Base-by-base conservation (phyloP, 2,329 filamentous ascomycete species). In the Fusarium sp. region DNA sequence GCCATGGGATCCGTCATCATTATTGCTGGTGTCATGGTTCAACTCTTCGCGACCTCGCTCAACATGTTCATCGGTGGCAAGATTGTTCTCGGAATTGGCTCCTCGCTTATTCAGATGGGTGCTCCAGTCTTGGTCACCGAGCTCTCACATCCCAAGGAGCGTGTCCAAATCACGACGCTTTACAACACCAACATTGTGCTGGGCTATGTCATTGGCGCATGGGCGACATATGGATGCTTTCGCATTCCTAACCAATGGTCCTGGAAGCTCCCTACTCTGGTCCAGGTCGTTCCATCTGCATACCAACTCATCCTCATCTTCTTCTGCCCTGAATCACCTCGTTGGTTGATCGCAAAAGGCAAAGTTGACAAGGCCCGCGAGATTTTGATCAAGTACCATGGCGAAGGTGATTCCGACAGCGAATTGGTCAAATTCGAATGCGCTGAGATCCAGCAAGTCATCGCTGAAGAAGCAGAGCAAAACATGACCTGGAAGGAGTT, bases 281-380 rank as follows among this genome's bases (percentile, higher is more conserved):
- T 88, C 4, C 89, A 90, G 75, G 84, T 85, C 47, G 67, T 85
- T 9, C 86, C 84, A 82, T 77, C 83, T 4, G 75, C 71, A 1
- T 81, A 81, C 33, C 82, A 87, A 69, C 81, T 88, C 23, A 61
- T 79, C 15, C 83, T 86, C 60, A 79, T 87, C 57, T 83, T 82
- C 71, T 86, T 88, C 57, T 83, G 89, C 9, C 89, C 90, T 0
- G 90, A 92, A 70, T 89, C 86, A 1, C 90, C 90, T 3, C 85
- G 90, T 42, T 91, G 86, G 85, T 79, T 90, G 33, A 83, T 90
- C 47, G 84, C 85, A 40, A 84, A 88, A 68, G 87, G 88, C 37
- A 82, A 83, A 28, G 67, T 79, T 3, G 84, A 88, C 9, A 82
- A 89, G 73, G 89, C 89, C 0, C 84, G 82, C 21, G 80, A 81